These are phyloP conservation scores for Xanthoconium purpureum DNA, from an alignment of 768 basidiomycete species.

Conservation along the genomic window DNA sequence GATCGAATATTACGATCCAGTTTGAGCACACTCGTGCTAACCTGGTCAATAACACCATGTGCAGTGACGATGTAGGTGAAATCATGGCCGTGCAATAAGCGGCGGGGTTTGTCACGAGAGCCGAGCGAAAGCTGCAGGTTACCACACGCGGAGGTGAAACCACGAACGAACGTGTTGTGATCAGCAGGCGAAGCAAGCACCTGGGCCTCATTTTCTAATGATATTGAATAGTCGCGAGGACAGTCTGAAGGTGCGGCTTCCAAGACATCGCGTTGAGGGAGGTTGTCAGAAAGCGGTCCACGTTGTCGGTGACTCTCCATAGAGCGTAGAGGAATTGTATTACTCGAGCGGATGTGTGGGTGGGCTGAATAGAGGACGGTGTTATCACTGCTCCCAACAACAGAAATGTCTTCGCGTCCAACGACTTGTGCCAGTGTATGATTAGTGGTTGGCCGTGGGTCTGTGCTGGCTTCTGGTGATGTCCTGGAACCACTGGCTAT, in stretches of 20 bases:
- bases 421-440: background rate
- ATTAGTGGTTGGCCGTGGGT: background rate
- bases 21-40: slow-evolving; percentile 21
- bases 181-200: background rate
- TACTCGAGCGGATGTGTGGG: background rate
- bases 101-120: slow-evolving; percentile 39
- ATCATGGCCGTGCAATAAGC: slow-evolving; percentile 27
- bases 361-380: background rate
- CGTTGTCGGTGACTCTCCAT: background rate
- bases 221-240: background rate
- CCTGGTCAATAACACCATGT: slow-evolving; percentile 36
- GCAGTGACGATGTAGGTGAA: slow-evolving; percentile 36
- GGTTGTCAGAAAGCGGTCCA: background rate
- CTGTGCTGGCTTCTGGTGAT: background rate
- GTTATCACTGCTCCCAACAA: background rate
- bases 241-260: background rate
- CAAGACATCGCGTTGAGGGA: background rate
- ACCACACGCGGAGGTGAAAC: background rate
- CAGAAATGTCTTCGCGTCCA: background rate
- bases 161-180: background rate
- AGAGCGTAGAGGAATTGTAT: background rate
- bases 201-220: background rate
- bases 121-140: slow-evolving; percentile 21
- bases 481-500: background rate
- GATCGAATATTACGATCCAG: slow-evolving; percentile 16